phyloP scores from a whole-genome alignment of 345 rosid genomes.

The Eucalyptus pumila region DNA sequence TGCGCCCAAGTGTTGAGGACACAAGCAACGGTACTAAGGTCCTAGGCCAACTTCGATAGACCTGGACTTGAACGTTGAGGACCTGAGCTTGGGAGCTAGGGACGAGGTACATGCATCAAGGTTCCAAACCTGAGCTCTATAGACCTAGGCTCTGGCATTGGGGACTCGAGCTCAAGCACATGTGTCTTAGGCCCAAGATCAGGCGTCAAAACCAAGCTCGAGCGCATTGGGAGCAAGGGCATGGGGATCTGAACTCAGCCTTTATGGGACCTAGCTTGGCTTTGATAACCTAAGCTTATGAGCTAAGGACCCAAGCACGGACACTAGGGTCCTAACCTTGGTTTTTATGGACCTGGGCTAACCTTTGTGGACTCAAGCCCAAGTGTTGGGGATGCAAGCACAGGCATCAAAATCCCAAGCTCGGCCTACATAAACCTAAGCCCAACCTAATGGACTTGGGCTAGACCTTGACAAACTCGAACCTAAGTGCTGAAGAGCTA shows the following conservation, averaged over 20 bases:
- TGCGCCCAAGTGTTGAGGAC: background rate
- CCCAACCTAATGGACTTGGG: background rate
- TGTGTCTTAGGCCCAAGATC: background rate
- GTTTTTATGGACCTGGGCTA: background rate
- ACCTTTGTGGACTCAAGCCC: background rate
- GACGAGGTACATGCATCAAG: background rate
- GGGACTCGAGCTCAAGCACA: background rate
- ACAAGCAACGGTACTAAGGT: background rate
- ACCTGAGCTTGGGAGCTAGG: background rate
- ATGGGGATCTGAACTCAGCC: accelerated
- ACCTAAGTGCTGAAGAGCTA: accelerated
- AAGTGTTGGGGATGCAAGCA: background rate
- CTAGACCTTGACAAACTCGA: accelerated
- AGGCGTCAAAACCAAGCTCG: accelerated
- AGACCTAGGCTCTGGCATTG: background rate
- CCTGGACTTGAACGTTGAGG: background rate
- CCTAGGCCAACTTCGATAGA: background rate
- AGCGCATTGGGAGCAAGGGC: background rate
- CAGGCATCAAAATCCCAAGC: background rate
- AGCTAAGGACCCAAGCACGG: background rate
- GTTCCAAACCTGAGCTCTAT: background rate
- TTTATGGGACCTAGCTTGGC: background rate
- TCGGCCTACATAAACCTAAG: background rate
- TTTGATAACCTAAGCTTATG: background rate
- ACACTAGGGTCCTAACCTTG: background rate